Base-by-base conservation (phyloP, 257 asterid species). In the Agastache rugosa region DNA sequence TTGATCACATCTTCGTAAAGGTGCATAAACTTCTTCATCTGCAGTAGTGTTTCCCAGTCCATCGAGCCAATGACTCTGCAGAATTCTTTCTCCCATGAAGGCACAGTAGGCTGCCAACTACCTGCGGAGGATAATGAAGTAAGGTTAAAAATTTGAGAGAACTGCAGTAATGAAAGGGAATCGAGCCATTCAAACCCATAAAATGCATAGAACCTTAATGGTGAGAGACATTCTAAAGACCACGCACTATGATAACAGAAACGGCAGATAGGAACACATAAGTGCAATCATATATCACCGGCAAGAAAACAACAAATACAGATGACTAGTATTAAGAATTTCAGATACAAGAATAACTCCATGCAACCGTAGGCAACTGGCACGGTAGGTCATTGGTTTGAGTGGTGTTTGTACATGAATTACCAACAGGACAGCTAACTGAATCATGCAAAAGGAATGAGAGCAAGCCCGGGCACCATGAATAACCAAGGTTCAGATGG, bases 1-100 rank as follows among this genome's bases (percentile, higher is more conserved):
- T 81, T 79, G 16, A 81, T 25, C 78, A 92, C 87, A 20, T 88
- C 79, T 11, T 84, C 89, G 12, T 85, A 90, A 15, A 90, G 84
- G 83, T 84, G 81, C 3, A 48, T 56, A 67, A 76, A 85, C 75
- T 77, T 85, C 86, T 90, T 88, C 84, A 67, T 75, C 54, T 87
- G 82, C 76, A 90, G 8, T 5, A 92, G n/a, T 5, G 77, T 77
- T 62, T 80, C 92, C 97, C 96, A 92, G 83, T 89, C 87, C 23
- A 90, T 55, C 5, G 83, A 72, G 64, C 96, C 93, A 3, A 87
- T 84, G 42, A 65, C 87, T 83, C 81, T 87, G 84, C 96, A 90
- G 63, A 92, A 92, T 11, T 66, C 78, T 71, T 85, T 92, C 83
- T 92, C 97, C 96, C 97, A 92, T 67, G 79, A 39, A 37, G 96